A percentile compares a stretch with the other conserved stretches of the same genome.
phyloP scores from a whole-genome alignment of 1,139 yeast genomes.

The Pichia sp. region DNA sequence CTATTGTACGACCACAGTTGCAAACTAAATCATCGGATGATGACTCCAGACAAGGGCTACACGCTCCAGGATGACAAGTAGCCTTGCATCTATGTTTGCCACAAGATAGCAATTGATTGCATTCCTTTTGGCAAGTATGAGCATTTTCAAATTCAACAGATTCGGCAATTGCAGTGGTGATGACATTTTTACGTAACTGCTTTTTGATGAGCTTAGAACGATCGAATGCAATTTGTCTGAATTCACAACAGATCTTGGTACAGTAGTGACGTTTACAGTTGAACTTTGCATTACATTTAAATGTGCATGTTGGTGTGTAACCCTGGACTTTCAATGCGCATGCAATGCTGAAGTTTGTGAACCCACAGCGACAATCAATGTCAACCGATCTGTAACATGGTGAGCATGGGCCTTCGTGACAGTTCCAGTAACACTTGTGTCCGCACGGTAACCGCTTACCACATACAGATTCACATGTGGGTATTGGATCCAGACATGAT shows the following conservation, averaged over 20 bases:
- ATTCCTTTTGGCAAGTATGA: slow-evolving; percentile 71
- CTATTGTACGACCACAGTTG: slow-evolving; percentile 76
- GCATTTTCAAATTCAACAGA: slow-evolving; percentile 67
- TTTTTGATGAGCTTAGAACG: slow-evolving; percentile 60
- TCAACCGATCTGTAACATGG: slow-evolving; percentile 52
- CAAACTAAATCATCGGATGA: slow-evolving; percentile 78
- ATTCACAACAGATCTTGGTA: slow-evolving; percentile 62
- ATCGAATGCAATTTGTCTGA: slow-evolving; percentile 56
- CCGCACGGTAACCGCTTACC: slow-evolving; percentile 69
- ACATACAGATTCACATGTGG: slow-evolving; percentile 66
- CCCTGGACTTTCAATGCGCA: slow-evolving; percentile 56
- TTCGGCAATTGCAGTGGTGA: slow-evolving; percentile 28
- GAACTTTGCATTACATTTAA: slow-evolving; percentile 70
- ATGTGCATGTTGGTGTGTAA: slow-evolving; percentile 57
- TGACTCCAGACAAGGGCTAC: slow-evolving; percentile 82
- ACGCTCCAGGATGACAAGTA: slow-evolving; percentile 79
- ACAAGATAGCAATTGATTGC: slow-evolving; percentile 66
- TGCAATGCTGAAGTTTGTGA: slow-evolving; percentile 52
- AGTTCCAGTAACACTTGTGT: slow-evolving; percentile 58
- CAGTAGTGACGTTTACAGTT: slow-evolving; percentile 84
- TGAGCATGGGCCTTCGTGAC: slow-evolving; percentile 74
- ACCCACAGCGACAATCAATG: slow-evolving; percentile 50
- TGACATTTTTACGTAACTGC: slow-evolving; percentile 38
- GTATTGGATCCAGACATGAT: slow-evolving; percentile 71
- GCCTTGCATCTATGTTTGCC: slow-evolving; percentile 70